A percentile compares a stretch with the other conserved stretches of the same genome.
These are phyloP conservation scores for Candida vaughaniae DNA, from an alignment of 805 yeast genomes.

Conservation along the genomic window DNA sequence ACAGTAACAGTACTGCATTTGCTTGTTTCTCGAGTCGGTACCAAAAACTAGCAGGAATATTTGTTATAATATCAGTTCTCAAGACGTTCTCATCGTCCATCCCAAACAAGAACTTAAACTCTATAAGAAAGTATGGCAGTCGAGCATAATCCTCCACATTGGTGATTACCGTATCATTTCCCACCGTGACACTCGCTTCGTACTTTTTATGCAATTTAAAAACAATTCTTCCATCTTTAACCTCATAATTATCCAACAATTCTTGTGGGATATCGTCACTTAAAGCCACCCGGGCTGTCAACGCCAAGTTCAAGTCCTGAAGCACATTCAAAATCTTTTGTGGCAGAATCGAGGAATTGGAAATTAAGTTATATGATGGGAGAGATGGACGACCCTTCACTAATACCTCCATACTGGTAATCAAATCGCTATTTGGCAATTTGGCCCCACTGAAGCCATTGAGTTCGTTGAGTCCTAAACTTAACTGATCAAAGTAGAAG, in stretches of 20 bases:
- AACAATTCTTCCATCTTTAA: slow-evolving; percentile 74
- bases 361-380: slow-evolving; percentile 60
- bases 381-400: slow-evolving; percentile 74
- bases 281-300: slow-evolving; percentile 74
- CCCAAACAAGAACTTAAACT: slow-evolving; percentile 64
- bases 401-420: slow-evolving; percentile 84
- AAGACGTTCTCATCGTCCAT: slow-evolving; percentile 36
- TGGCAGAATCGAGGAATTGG: slow-evolving; percentile 50
- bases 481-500: slow-evolving; percentile 56
- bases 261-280: slow-evolving; percentile 61
- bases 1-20: slow-evolving; percentile 49
- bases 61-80: slow-evolving; percentile 27
- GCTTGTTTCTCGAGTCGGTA: slow-evolving; percentile 53
- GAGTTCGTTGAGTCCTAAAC: slow-evolving; percentile 65
- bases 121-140: slow-evolving; percentile 75
- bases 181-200: slow-evolving; percentile 63
- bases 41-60: slow-evolving; percentile 29
- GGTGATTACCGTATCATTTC: slow-evolving; percentile 51
- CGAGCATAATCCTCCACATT: slow-evolving; percentile 44
- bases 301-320: slow-evolving; percentile 64
- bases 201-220: slow-evolving; percentile 65
- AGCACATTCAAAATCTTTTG: slow-evolving; percentile 59
- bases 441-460: slow-evolving; percentile 85
- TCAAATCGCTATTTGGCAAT: slow-evolving; percentile 85
- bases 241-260: slow-evolving; percentile 55